Evolutionary conservation across 2,329 filamentous ascomycete species (phyloP).

Genomic region (Rhytidhysteron rufulum): DNA sequence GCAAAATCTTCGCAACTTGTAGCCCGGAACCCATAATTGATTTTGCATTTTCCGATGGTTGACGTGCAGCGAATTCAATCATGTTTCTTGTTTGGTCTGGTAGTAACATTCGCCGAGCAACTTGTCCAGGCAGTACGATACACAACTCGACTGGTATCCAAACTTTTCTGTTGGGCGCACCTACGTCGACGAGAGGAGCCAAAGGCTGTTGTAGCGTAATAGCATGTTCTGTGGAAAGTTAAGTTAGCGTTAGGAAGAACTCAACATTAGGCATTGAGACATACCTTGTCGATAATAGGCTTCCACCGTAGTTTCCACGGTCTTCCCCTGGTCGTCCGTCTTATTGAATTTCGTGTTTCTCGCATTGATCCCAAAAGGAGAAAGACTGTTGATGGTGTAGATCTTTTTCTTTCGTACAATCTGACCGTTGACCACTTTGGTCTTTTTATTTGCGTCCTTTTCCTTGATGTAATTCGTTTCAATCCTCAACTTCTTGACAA

Average conservation of each 20-base stretch:
- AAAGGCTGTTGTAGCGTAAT: conserved; percentile 16
- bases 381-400: conserved; percentile 38
- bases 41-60: conserved; percentile 23
- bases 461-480: conserved; percentile 38
- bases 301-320: conserved; percentile 11
- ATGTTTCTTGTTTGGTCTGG: conserved; percentile 21
- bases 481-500: conserved; percentile 38
- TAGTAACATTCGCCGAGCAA: conserved; percentile 20
- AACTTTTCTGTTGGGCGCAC: conserved; percentile 15
- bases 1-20: conserved; percentile 21
- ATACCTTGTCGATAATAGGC: conserved; percentile 9
- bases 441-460: conserved; percentile 29
- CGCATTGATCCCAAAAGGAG: conserved; percentile 31
- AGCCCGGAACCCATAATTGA: conserved; percentile 25
- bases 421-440: conserved; percentile 15
- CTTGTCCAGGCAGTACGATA: conserved; percentile 26
- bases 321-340: conserved; percentile 11
- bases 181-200: conserved; percentile 28
- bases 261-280: neutral
- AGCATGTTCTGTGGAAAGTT: conserved; percentile 11
- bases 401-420: conserved; percentile 22
- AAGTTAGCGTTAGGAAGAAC: neutral
- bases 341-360: conserved; percentile 17
- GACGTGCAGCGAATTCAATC: conserved; percentile 30
- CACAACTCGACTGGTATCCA: conserved; percentile 33